A percentile compares a stretch with the other conserved stretches of the same genome.
These are phyloP conservation scores for Plenodomus tracheiphilus DNA, from an alignment of 2,329 filamentous ascomycete genomes.

Conservation along the genomic window DNA sequence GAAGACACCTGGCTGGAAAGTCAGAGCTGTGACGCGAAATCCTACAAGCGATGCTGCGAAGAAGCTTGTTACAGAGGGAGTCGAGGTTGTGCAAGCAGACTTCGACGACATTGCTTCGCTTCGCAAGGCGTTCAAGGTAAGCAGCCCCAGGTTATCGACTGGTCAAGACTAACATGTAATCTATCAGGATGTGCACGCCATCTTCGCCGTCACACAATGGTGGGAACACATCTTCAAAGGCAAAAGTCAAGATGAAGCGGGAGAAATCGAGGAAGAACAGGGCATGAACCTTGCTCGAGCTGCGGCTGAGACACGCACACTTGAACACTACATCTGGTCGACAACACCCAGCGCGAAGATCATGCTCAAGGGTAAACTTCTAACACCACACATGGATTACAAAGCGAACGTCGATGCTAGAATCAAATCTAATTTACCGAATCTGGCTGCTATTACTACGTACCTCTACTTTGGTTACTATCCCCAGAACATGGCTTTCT, in stretches of 20 bases:
- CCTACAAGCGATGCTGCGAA: constrained; percentile 22
- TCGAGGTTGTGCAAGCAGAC: constrained; percentile 24
- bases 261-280: constrained; percentile 45
- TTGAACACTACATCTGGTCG: constrained; percentile 54
- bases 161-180: neutral
- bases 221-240: constrained; percentile 43
- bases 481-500: constrained; percentile 35
- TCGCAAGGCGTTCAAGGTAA: constrained; percentile 19
- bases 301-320: constrained; percentile 41
- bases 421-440: constrained; percentile 43
- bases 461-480: constrained; percentile 38
- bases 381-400: constrained; percentile 49
- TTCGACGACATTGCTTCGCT: constrained; percentile 26
- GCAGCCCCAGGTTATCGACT: no score
- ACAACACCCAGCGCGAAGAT: constrained; percentile 46
- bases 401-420: constrained; percentile 49
- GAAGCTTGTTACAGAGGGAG: constrained; percentile 22
- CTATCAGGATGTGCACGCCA: constrained; percentile 19
- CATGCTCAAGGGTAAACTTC: constrained; percentile 37
- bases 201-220: constrained; percentile 50
- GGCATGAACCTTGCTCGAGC: constrained; percentile 50
- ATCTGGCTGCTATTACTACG: constrained; percentile 29
- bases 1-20: constrained; percentile 24
- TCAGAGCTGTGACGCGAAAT: constrained; percentile 27
- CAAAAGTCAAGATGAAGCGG: constrained; percentile 33